phyloP scores from a whole-genome alignment of 345 rosid species.

The Capsella bursapastoris region DNA sequence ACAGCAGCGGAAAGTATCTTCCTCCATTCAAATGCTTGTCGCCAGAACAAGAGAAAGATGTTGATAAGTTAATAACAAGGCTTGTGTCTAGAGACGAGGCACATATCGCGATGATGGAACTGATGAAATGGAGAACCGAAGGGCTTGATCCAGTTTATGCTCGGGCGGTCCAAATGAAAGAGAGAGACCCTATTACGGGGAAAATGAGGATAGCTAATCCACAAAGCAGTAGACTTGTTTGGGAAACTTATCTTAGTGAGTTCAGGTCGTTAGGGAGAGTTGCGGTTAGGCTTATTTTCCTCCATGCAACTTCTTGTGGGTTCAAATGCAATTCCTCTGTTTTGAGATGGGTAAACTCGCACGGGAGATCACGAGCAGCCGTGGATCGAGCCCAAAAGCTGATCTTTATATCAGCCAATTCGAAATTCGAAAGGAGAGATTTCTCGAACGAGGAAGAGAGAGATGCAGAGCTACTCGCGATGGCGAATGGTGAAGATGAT shows the following conservation, averaged over 20 bases:
- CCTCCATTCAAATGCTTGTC: slow-evolving; percentile 91
- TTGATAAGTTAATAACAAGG: slow-evolving; percentile 88
- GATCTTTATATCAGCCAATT: slow-evolving; percentile 85
- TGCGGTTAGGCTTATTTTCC: slow-evolving; percentile 96
- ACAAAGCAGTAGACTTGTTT: slow-evolving; percentile 94
- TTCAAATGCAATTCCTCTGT: slow-evolving; percentile 89
- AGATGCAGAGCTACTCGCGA: slow-evolving; percentile 82
- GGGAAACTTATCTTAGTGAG: slow-evolving; percentile 98
- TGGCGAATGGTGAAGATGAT: slow-evolving; percentile 77
- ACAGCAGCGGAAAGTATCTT: slow-evolving; percentile 80
- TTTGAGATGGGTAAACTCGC: slow-evolving; percentile 74
- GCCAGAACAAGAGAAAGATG: slow-evolving; percentile 91
- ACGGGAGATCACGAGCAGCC: slow-evolving; percentile 65
- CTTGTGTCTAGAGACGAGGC: slow-evolving; percentile 98
- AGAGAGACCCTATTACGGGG: slow-evolving; percentile 83
- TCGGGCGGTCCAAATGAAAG: slow-evolving; percentile 95
- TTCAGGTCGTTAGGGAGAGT: slow-evolving; percentile 91
- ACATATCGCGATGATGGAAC: slow-evolving; percentile 94
- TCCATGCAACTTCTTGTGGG: slow-evolving; percentile 87
- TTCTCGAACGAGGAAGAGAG: slow-evolving; percentile 80
- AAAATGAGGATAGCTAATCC: slow-evolving; percentile 90
- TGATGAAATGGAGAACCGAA: slow-evolving; percentile 99
- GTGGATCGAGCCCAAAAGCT: slow-evolving; percentile 85
- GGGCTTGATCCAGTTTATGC: slow-evolving; percentile 99
- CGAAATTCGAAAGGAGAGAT: slow-evolving; percentile 83